These are phyloP conservation scores for Syncephalis fuscata DNA, from an alignment of 371 early-diverging fungal genomes.

Conservation along the genomic window DNA sequence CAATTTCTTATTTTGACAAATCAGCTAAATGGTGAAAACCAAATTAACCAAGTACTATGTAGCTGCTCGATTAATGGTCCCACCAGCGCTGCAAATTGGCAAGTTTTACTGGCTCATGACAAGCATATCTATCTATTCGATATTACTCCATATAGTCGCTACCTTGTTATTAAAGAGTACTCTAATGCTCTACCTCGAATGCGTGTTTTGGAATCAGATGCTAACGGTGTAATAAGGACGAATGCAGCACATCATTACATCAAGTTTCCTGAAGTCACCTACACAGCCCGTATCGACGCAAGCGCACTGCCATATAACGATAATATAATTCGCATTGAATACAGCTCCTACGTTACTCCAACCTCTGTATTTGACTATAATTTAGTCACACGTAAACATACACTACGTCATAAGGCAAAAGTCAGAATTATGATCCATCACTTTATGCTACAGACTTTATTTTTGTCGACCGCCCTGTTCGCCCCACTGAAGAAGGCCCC, in stretches of 20 bases:
- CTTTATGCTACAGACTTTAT: slow-evolving; percentile 37
- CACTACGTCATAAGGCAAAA: slow-evolving; percentile 20
- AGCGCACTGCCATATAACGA: slow-evolving; percentile 18
- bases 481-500: slow-evolving; percentile 16
- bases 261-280: slow-evolving; percentile 35
- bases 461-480: slow-evolving; percentile 23
- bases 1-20: slow-evolving; percentile 35
- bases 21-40: slow-evolving; percentile 13
- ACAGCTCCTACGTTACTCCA: slow-evolving; percentile 32
- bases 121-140: neutral
- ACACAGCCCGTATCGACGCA: slow-evolving; percentile 26
- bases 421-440: slow-evolving; percentile 26
- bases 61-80: slow-evolving; percentile 26
- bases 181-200: slow-evolving; percentile 41
- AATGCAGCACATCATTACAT: slow-evolving; percentile 27
- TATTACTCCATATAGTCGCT: neutral
- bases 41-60: slow-evolving; percentile 30
- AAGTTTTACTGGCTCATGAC: neutral
- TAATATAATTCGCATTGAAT: slow-evolving; percentile 21
- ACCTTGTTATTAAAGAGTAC: slow-evolving; percentile 34
- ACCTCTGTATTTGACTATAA: slow-evolving; percentile 35
- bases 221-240: slow-evolving; percentile 13
- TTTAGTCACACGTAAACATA: slow-evolving; percentile 20
- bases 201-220: slow-evolving; percentile 16
- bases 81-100: slow-evolving; percentile 15